phyloP scores from a whole-genome alignment of 2,329 filamentous ascomycete species.

The Kalmusia sp. region DNA sequence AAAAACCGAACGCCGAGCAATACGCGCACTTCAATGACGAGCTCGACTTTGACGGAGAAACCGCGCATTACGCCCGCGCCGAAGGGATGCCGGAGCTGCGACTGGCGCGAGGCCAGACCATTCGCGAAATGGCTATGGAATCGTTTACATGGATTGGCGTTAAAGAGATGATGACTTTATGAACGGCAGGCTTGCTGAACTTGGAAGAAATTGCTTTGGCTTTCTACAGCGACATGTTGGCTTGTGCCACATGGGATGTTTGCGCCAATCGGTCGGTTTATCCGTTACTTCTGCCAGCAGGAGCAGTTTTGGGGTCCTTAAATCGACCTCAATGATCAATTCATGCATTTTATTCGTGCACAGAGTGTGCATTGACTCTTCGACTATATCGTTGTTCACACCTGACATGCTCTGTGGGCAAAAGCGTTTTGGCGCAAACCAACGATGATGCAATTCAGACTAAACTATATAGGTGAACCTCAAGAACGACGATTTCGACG shows the following conservation, averaged over 20 bases:
- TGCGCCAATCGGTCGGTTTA: background rate
- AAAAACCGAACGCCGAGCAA: constrained; percentile 34
- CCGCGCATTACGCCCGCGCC: constrained; percentile 23
- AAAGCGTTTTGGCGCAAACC: no score
- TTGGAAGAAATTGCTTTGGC: constrained; percentile 7
- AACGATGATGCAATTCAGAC: no score
- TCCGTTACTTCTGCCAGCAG: background rate
- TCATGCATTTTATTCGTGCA: constrained; percentile 9
- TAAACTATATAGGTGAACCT: no score
- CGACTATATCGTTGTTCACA: no score
- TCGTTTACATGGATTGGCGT: constrained; percentile 42
- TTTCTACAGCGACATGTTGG: background rate
- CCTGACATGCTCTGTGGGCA: no score
- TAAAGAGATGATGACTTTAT: constrained; percentile 34
- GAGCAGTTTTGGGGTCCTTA: background rate
- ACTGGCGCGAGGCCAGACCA: constrained; percentile 40
- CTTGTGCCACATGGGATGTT: background rate
- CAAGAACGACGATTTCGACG: no score
- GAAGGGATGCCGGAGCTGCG: constrained; percentile 36
- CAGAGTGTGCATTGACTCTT: no score
- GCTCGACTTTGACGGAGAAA: constrained; percentile 32
- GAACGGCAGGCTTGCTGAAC: constrained; percentile 21
- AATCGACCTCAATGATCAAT: constrained; percentile 8
- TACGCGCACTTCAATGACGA: constrained; percentile 31
- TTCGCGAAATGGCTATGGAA: constrained; percentile 42